phyloP scores from a whole-genome alignment of 2,329 filamentous ascomycete species.

The Escovopsis sp. region DNA sequence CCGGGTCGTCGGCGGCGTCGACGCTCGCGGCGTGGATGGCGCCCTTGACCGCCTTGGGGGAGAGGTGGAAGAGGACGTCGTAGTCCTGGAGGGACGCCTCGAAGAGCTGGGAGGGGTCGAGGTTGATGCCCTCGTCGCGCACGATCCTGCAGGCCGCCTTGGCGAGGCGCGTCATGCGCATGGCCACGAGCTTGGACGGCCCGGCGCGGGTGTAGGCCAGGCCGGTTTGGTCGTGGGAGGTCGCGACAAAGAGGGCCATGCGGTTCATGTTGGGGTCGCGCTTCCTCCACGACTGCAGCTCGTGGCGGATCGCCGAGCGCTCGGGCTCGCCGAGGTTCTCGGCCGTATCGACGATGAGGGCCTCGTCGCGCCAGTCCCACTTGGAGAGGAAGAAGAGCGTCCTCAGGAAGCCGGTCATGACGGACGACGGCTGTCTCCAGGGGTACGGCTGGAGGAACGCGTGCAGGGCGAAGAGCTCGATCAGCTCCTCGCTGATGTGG shows the following conservation, averaged over 20 bases:
- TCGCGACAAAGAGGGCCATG: constrained; percentile 66
- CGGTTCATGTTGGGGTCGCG: constrained; percentile 82
- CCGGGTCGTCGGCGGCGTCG: constrained; percentile 1
- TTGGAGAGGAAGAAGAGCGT: constrained; percentile 64
- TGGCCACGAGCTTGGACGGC: constrained; percentile 70
- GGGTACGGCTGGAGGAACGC: constrained; percentile 72
- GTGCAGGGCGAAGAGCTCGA: constrained; percentile 69
- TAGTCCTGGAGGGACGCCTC: constrained; percentile 60
- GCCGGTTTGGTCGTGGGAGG: constrained; percentile 62
- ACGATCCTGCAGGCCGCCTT: constrained; percentile 56
- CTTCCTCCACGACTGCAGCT: constrained; percentile 72
- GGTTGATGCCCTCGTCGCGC: constrained; percentile 32
- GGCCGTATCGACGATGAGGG: constrained; percentile 61
- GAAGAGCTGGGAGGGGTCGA: constrained; percentile 48
- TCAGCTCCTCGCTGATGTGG: constrained; percentile 64
- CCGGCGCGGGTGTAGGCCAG: constrained; percentile 59
- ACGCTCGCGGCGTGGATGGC: constrained; percentile 15
- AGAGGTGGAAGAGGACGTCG: constrained; percentile 69
- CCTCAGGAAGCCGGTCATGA: constrained; percentile 66
- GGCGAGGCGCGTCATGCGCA: constrained; percentile 68
- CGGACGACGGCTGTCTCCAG: constrained; percentile 62
- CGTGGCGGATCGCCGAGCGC: constrained; percentile 48
- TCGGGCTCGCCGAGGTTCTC: constrained; percentile 47
- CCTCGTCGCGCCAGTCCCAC: constrained; percentile 85
- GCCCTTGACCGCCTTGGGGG: constrained; percentile 33